Percentiles rank a stretch among this genome's conserved stretches.
Evolutionary conservation across 208 protist species (phyloP).

Genomic region (Wallacemonas sp.): DNA sequence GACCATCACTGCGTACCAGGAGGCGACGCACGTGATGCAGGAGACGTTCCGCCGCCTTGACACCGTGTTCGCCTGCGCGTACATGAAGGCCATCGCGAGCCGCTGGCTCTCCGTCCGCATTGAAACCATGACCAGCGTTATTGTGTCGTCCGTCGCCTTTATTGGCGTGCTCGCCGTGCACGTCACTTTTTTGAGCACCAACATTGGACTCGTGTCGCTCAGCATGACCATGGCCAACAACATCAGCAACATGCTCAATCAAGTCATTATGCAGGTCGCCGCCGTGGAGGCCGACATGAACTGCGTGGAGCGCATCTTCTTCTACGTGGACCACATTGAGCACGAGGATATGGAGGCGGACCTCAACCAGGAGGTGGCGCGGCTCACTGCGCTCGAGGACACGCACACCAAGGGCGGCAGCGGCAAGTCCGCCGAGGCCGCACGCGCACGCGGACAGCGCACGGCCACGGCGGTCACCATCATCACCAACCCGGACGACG

Average conservation of each 20-base stretch:
- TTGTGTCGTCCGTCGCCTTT: constrained; percentile 49
- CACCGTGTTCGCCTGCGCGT: constrained; percentile 38
- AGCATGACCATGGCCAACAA: constrained; percentile 58
- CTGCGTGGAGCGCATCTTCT: constrained; percentile 67
- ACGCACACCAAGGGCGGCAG: not conserved
- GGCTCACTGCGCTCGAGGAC: constrained; percentile 3
- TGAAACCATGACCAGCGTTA: constrained; percentile 77
- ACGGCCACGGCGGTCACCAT: constrained; percentile 1
- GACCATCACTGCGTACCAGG: constrained; percentile 78
- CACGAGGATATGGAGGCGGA: constrained; percentile 31
- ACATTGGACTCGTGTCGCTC: constrained; percentile 55
- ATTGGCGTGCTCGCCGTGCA: constrained; percentile 45
- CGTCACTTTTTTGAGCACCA: constrained; percentile 20
- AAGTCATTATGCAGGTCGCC: constrained; percentile 43
- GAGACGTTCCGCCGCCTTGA: constrained; percentile 47
- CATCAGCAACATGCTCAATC: constrained; percentile 52
- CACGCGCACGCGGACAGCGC: not conserved
- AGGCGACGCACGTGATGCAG: constrained; percentile 26
- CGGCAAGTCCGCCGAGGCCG: not conserved
- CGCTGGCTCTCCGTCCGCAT: constrained; percentile 90
- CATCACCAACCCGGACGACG: constrained; percentile 13
- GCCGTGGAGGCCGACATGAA: constrained; percentile 76
- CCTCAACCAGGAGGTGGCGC: constrained; percentile 5
- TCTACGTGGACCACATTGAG: constrained; percentile 66
- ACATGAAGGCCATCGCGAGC: constrained; percentile 42